These are phyloP conservation scores for Pistacia vera DNA, from an alignment of 345 rosid species.

Conservation along the genomic window DNA sequence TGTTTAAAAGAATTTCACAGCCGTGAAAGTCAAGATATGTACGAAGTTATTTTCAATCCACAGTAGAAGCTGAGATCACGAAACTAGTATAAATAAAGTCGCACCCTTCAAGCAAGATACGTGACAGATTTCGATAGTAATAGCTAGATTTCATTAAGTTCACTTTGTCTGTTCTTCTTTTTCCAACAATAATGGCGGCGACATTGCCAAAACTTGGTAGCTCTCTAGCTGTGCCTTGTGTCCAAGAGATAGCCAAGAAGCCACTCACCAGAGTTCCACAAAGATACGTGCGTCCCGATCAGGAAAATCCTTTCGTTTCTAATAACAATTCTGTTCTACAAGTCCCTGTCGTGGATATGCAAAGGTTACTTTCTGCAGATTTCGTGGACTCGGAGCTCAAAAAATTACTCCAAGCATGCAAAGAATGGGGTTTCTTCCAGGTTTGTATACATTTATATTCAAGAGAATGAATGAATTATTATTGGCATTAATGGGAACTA, in stretches of 20 bases:
- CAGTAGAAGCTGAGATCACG: too few species aligned
- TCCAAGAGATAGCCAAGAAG: conserved; percentile 17
- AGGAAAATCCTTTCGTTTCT: conserved; percentile 3
- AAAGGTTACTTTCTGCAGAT: conserved; percentile 13
- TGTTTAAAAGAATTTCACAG: too few species aligned
- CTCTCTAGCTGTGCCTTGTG: conserved; percentile 3
- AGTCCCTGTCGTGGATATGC: conserved; percentile 23
- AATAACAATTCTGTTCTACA: background rate
- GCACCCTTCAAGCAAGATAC: too few species aligned
- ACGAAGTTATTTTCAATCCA: too few species aligned
- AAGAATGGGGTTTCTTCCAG: conserved; percentile 36
- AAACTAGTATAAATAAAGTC: too few species aligned
- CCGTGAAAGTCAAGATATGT: too few species aligned
- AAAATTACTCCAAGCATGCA: conserved; percentile 28
- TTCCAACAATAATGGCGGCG: background rate
- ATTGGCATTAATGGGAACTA: too few species aligned
- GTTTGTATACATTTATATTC: background rate
- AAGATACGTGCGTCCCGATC: conserved; percentile 8
- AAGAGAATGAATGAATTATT: too few species aligned
- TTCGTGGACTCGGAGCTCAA: conserved; percentile 17
- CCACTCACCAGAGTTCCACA: background rate
- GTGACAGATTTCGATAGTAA: too few species aligned
- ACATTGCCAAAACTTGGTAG: background rate
- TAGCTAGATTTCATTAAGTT: too few species aligned
- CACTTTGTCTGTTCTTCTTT: too few species aligned